Conservation (phyloP, 2,329 filamentous ascomycete species). For the Sclerotinia subarctica region DNA sequence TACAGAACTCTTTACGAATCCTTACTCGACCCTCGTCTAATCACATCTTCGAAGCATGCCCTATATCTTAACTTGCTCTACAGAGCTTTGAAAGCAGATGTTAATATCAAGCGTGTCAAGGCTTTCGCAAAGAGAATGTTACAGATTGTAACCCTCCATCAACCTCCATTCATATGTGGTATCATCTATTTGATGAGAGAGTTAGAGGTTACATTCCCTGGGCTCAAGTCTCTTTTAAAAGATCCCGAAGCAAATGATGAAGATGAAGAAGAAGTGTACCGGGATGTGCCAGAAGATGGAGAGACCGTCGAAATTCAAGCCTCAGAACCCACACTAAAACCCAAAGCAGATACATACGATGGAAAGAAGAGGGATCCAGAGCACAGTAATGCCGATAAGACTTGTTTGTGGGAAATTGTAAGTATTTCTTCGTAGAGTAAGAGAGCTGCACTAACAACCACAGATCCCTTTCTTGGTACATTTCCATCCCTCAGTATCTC, state of each 20-base stretch:
- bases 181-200: constrained; percentile 87
- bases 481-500: constrained; percentile 88
- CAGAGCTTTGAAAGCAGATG: constrained; percentile 80
- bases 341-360: constrained; percentile 59
- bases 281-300: constrained; percentile 59
- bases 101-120: constrained; percentile 89
- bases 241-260: constrained; percentile 76
- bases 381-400: constrained; percentile 87
- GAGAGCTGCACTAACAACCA: not conserved
- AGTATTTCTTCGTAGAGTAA: constrained; percentile 33
- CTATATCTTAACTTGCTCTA: constrained; percentile 92
- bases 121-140: constrained; percentile 93
- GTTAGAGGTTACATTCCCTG: constrained; percentile 74
- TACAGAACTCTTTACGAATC: constrained; percentile 96
- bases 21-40: constrained; percentile 80
- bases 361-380: constrained; percentile 88
- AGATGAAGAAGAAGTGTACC: constrained; percentile 54
- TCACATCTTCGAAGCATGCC: constrained; percentile 89
- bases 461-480: constrained; percentile 68
- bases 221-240: constrained; percentile 72
- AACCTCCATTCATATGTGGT: constrained; percentile 88
- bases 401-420: constrained; percentile 89
- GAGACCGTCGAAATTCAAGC: constrained; percentile 33
- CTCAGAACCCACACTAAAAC: constrained; percentile 19
- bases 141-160: constrained; percentile 82